Percentiles rank a stretch among this genome's conserved stretches.
These are phyloP conservation scores for Heritiera littoralis DNA, from an alignment of 345 rosid genomes.

Conservation along the genomic window DNA sequence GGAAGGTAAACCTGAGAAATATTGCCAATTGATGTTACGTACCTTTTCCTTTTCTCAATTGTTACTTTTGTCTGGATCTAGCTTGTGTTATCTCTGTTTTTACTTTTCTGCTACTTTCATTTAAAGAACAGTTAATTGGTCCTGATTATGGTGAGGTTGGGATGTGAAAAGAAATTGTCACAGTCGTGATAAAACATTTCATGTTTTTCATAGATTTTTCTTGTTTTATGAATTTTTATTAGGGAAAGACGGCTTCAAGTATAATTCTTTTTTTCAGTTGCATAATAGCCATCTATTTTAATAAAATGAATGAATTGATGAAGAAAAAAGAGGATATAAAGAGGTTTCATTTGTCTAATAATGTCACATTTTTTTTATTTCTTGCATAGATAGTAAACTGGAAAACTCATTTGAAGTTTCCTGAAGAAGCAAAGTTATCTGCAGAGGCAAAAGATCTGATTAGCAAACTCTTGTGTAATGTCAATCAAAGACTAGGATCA, in stretches of 20 bases:
- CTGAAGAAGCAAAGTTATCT: conserved; percentile 86
- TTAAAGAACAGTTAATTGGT: background rate
- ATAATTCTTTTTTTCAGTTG: background rate
- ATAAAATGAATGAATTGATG: background rate
- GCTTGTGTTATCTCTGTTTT: background rate
- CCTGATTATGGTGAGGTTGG: background rate
- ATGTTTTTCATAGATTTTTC: background rate
- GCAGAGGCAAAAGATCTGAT: conserved; percentile 70
- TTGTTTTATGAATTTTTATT: conserved; percentile 3
- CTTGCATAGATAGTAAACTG: conserved; percentile 78
- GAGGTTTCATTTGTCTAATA: conserved; percentile 13
- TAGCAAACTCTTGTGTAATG: conserved; percentile 80
- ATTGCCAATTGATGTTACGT: background rate
- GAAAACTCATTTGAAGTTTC: conserved; percentile 94
- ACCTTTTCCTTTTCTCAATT: background rate
- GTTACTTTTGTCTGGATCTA: background rate
- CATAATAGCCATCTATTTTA: background rate
- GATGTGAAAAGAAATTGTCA: background rate
- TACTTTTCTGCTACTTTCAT: background rate
- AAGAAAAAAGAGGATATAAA: background rate
- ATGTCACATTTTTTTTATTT: conserved; percentile 6
- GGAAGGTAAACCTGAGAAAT: conserved; percentile 57
- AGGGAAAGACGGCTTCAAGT: background rate
- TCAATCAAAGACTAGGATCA: conserved; percentile 79
- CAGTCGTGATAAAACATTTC: background rate